Evolutionary conservation across 2,329 filamentous ascomycete genomes (phyloP).

Genomic region (Tolypocladium album): DNA sequence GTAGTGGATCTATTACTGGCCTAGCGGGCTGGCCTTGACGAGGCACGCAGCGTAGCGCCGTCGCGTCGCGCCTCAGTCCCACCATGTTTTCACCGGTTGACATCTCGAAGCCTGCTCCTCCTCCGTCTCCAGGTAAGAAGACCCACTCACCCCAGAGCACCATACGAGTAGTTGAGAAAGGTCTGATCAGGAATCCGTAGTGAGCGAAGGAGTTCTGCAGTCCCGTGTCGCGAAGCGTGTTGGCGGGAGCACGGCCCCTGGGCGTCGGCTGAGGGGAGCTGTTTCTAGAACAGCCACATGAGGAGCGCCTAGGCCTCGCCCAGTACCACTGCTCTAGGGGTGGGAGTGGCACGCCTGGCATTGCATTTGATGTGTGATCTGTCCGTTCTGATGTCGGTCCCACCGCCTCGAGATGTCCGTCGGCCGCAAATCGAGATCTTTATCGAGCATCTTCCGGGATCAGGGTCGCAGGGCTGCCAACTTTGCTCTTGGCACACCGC

Average conservation of each 20-base stretch:
- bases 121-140: background rate
- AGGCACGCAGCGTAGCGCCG: background rate
- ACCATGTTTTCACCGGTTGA: background rate
- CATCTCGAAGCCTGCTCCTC: background rate
- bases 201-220: background rate
- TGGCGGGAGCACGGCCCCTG: background rate
- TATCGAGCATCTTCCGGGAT: background rate
- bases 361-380: background rate
- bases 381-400: background rate
- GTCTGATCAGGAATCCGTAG: background rate
- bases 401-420: background rate
- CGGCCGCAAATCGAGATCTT: background rate
- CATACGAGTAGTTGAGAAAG: background rate
- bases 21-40: background rate
- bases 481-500: background rate
- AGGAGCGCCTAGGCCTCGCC: background rate
- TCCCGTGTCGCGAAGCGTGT: background rate
- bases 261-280: background rate
- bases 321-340: background rate
- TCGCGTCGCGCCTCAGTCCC: background rate
- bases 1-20: background rate
- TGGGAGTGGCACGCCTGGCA: background rate
- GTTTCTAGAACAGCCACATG: background rate
- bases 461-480: background rate
- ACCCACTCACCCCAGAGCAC: background rate